Conservation (phyloP, 768 basidiomycete genomes). For the Cyclocybe aegerita region DNA sequence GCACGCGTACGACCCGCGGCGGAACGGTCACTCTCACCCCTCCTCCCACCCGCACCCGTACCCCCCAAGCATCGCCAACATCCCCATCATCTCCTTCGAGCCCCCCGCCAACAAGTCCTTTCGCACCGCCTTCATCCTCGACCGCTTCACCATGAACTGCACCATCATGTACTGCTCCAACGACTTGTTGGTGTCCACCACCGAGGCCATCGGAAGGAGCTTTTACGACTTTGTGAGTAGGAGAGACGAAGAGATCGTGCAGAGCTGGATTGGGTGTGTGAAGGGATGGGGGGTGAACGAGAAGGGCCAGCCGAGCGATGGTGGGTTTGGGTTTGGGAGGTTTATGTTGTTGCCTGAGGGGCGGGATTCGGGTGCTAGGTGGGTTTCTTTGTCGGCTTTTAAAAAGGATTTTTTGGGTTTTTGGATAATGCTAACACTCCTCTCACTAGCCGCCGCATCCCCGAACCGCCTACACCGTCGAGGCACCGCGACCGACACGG, state of each 20-base stretch:
- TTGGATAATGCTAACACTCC: too few relatives aligned
- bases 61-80: background rate
- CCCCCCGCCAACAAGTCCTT: conserved; percentile 69
- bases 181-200: conserved; percentile 60
- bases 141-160: conserved; percentile 70
- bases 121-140: conserved; percentile 78
- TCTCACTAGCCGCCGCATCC: conserved; percentile 25
- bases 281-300: conserved; percentile 88
- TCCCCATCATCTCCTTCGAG: conserved; percentile 47
- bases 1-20: too few relatives aligned
- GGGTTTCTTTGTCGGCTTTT: background rate
- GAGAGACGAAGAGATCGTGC: conserved; percentile 65
- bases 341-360: conserved; percentile 59
- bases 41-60: background rate
- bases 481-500: too few relatives aligned
- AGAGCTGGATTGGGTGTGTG: conserved; percentile 72
- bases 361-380: conserved; percentile 59
- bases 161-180: conserved; percentile 74
- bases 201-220: conserved; percentile 56
- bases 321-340: conserved; percentile 80
- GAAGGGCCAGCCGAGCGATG: conserved; percentile 78
- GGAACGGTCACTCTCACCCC: background rate
- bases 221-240: conserved; percentile 76
- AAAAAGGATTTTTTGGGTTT: too few relatives aligned
- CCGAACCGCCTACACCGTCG: conserved; percentile 29